phyloP scores from a whole-genome alignment of 495 filamentous ascomycete species.

The Polyplosphaeria fusca region DNA sequence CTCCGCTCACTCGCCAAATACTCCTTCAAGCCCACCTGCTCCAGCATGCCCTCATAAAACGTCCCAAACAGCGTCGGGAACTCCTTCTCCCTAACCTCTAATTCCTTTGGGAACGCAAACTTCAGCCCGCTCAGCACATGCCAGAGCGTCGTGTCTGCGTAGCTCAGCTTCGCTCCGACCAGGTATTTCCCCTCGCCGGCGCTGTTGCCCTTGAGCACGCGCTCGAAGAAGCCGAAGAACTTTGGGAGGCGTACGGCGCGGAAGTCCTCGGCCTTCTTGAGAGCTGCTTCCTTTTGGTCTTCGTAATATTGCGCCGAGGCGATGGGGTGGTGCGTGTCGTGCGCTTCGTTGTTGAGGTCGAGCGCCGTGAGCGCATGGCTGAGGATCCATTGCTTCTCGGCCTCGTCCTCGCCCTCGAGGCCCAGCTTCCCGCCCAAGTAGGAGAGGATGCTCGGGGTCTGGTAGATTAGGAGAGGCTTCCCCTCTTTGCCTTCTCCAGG shows the following conservation, averaged over 20 bases:
- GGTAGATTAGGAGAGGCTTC: conserved; percentile 52
- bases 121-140: conserved; percentile 55
- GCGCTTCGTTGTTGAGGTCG: conserved; percentile 63
- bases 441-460: conserved; percentile 62
- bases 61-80: conserved; percentile 51
- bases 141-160: conserved; percentile 67
- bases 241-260: conserved; percentile 60
- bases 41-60: conserved; percentile 55
- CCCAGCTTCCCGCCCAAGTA: conserved; percentile 58
- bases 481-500: conserved; percentile 45
- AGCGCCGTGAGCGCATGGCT: conserved; percentile 61
- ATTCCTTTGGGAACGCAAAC: conserved; percentile 63
- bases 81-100: conserved; percentile 48
- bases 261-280: conserved; percentile 51
- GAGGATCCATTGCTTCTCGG: conserved; percentile 51
- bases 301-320: conserved; percentile 57
- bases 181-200: conserved; percentile 55
- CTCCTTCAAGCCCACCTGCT: conserved; percentile 51
- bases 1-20: conserved; percentile 60
- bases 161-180: conserved; percentile 56
- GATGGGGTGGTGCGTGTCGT: conserved; percentile 67
- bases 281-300: conserved; percentile 61
- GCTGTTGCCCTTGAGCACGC: conserved; percentile 53
- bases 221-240: conserved; percentile 62
- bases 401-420: conserved; percentile 49